Conservation (phyloP, 2,329 filamentous ascomycete species). For the Xylaria sp. region DNA sequence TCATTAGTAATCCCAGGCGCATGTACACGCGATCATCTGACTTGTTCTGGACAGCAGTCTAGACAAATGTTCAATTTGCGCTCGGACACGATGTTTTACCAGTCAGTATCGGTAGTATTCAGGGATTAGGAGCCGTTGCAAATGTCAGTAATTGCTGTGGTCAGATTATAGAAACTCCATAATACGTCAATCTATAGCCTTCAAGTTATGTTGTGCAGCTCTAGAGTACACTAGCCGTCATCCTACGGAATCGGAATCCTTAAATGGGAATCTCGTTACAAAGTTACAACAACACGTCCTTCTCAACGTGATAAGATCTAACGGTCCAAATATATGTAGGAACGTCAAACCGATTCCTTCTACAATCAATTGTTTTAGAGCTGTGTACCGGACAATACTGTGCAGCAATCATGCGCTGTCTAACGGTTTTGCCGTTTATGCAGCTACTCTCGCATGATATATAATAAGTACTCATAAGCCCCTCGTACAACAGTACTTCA, state of each 20-base stretch:
- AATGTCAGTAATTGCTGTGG: constrained; percentile 29
- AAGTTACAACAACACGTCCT: background rate
- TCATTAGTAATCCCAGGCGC: constrained; percentile 28
- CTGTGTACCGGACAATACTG: background rate
- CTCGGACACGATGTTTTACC: constrained; percentile 25
- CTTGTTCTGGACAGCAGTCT: constrained; percentile 19
- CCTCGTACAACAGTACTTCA: background rate
- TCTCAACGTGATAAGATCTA: background rate
- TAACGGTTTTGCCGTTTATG: background rate
- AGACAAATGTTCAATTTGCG: constrained; percentile 19
- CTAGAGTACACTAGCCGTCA: constrained; percentile 19
- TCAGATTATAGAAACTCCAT: constrained; percentile 17
- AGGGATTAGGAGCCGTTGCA: constrained; percentile 15
- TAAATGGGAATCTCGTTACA: background rate
- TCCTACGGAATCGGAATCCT: constrained; percentile 3
- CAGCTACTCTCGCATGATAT: constrained; percentile 2
- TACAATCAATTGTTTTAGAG: background rate
- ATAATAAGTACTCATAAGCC: background rate
- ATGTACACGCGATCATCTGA: constrained; percentile 35
- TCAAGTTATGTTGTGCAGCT: constrained; percentile 34
- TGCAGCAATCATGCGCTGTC: background rate
- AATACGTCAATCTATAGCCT: constrained; percentile 10
- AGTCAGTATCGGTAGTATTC: background rate
- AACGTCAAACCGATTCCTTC: constrained; percentile 1
- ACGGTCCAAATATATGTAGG: background rate